phyloP scores from a whole-genome alignment of 768 basidiomycete genomes.

The Thelephora ganbajun region DNA sequence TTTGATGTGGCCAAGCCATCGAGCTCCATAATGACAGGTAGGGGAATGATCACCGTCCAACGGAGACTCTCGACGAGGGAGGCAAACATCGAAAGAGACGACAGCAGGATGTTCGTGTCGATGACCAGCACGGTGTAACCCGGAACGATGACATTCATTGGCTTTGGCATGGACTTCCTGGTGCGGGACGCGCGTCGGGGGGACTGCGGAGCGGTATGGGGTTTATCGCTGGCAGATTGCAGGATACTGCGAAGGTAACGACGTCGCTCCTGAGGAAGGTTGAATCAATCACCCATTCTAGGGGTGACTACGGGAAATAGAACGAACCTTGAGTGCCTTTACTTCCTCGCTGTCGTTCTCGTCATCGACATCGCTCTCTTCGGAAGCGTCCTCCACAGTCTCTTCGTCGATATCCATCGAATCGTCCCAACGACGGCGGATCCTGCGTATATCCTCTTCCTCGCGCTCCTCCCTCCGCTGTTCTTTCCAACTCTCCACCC shows the following conservation, averaged over 20 bases:
- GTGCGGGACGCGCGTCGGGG: conserved; percentile 16
- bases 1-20: conserved; percentile 70
- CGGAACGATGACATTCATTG: conserved; percentile 44
- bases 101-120: conserved; percentile 90
- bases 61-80: conserved; percentile 63
- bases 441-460: conserved; percentile 53
- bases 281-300: conserved; percentile 8
- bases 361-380: conserved; percentile 34
- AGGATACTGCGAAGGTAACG: conserved; percentile 63
- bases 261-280: conserved; percentile 44
- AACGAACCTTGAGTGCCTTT: conserved; percentile 64
- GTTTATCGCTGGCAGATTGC: conserved; percentile 25
- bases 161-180: conserved; percentile 18
- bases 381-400: conserved; percentile 34
- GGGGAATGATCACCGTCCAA: conserved; percentile 86
- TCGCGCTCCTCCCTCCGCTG: conserved; percentile 54
- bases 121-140: conserved; percentile 87
- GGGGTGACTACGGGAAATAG: conserved; percentile 2
- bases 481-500: conserved; percentile 54
- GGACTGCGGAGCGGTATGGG: conserved; percentile 11
- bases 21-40: conserved; percentile 94
- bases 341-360: conserved; percentile 62
- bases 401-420: conserved; percentile 61
- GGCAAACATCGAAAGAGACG: conserved; percentile 59
- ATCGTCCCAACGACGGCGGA: conserved; percentile 46